Evolutionary conservation across 2,329 filamentous ascomycete species (phyloP), one percentile per base, ranked within the genome.

Genomic region (Aspergillus awamori): DNA sequence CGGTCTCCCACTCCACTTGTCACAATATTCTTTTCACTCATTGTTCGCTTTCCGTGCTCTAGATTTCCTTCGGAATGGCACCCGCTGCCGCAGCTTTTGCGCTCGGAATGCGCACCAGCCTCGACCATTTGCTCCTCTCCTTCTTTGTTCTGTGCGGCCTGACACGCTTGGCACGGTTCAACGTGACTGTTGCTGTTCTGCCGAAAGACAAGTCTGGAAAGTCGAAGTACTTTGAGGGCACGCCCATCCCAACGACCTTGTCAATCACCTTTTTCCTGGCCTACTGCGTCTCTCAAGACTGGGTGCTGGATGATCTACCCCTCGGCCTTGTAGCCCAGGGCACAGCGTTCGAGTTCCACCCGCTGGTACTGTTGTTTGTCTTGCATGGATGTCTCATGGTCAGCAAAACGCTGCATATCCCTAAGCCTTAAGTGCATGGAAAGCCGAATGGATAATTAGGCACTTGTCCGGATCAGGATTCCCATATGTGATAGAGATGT

Each of bases 131-230:
- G 58, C 83, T 82, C 61, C 82, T 99, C 49, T 84, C 90, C 60
- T 92, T 94, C 79, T 99, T 98, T 79, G 93, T 98, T 48, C 90
- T 99, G 55, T 96, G 92, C 79, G 95, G 95, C 60, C 87, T 99
- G 51, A 96, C 93, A 2, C 89, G 95, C 53, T 87, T 99, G 10
- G 95, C 95, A 49, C 90, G 95, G 67, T 99, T 99, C 87, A 99
- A 99, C 77, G 95, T 99, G 55, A 98, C 95, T 10, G 93, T 95
- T 39, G 85, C 88, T 38, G 88, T 89, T 68, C 86, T 99, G 11
- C 95, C 95, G 64, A 97, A 98, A 80, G 95, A 99, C 75, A 89
- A 88, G 53, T 87, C 86, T 0, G 95, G 95, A 69, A 99, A 99
- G 81, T 92, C 91, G 62, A 86, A 90, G 73, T 99, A 96, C 80